Conservation (phyloP, 2,329 filamentous ascomycete species). For the Drechslerella stenobrocha region DNA sequence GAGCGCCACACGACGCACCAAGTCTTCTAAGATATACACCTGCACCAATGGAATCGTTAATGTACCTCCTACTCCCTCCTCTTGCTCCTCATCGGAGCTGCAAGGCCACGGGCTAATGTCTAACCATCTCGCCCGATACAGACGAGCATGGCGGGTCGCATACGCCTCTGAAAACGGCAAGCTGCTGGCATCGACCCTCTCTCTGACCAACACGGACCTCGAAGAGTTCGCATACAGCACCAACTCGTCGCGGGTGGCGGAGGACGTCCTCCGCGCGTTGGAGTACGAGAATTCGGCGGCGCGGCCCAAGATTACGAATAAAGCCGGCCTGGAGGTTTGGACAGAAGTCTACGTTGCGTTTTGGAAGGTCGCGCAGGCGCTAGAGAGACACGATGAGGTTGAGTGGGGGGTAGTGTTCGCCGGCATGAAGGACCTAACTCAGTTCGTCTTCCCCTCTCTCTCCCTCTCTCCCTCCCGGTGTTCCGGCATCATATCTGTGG, state of each 20-base stretch:
- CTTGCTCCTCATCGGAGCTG: background rate
- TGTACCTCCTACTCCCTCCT: conserved; percentile 14
- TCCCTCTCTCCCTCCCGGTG: background rate
- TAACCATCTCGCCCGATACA: conserved; percentile 1
- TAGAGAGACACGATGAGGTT: conserved; percentile 58
- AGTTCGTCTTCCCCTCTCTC: conserved; percentile 40
- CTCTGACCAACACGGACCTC: conserved; percentile 54
- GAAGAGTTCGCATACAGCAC: conserved; percentile 53
- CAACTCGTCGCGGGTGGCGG: conserved; percentile 55
- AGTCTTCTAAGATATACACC: too few species aligned
- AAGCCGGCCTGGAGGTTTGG: conserved; percentile 65
- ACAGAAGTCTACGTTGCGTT: conserved; percentile 79
- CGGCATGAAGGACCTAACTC: conserved; percentile 79
- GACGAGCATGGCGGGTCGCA: conserved; percentile 49
- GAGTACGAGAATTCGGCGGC: conserved; percentile 49
- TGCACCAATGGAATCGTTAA: conserved; percentile 38
- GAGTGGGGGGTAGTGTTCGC: conserved; percentile 84
- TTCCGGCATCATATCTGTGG: too few species aligned
- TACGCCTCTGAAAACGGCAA: conserved; percentile 50
- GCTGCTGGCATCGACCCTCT: conserved; percentile 54
- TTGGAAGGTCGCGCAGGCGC: conserved; percentile 66
- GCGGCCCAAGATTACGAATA: conserved; percentile 47
- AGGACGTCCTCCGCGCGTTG: conserved; percentile 52
- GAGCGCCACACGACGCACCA: background rate
- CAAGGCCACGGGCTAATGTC: background rate